These are phyloP conservation scores for Fusarium keratoplasticum DNA, from an alignment of 2,329 filamentous ascomycete genomes.

Conservation along the genomic window DNA sequence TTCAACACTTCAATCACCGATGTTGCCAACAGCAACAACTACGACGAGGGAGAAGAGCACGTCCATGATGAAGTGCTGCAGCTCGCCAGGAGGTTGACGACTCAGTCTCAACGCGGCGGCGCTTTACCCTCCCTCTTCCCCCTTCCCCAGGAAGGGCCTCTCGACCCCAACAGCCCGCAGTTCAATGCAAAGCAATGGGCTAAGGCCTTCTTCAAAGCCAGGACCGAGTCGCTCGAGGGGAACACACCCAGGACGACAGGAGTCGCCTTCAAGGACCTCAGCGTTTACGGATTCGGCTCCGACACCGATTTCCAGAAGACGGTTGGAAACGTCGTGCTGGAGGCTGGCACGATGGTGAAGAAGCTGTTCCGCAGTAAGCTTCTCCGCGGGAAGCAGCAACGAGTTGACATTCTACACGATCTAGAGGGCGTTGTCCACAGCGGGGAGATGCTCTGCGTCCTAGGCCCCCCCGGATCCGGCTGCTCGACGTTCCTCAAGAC, in stretches of 20 bases:
- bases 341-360: slow-evolving; percentile 26
- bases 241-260: slow-evolving; percentile 44
- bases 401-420: slow-evolving; percentile 72
- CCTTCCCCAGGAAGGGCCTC: slow-evolving; percentile 32
- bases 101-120: slow-evolving; percentile 35
- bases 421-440: slow-evolving; percentile 73
- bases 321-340: slow-evolving; percentile 40
- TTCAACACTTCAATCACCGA: background rate
- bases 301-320: slow-evolving; percentile 47
- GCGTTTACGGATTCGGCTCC: slow-evolving; percentile 44
- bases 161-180: slow-evolving; percentile 54
- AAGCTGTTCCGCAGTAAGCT: slow-evolving; percentile 3
- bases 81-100: slow-evolving; percentile 46
- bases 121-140: slow-evolving; percentile 43
- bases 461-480: slow-evolving; percentile 75
- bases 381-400: slow-evolving; percentile 58
- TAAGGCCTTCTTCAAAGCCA: slow-evolving; percentile 49
- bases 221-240: slow-evolving; percentile 40
- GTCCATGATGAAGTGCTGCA: slow-evolving; percentile 39
- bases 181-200: slow-evolving; percentile 59
- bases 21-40: background rate
- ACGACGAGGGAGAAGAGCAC: slow-evolving; percentile 4
- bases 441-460: slow-evolving; percentile 79
- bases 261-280: slow-evolving; percentile 42
- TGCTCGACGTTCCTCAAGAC: slow-evolving; percentile 87